phyloP scores from a whole-genome alignment of 441 rosid genomes.

The Populus hybrid region DNA sequence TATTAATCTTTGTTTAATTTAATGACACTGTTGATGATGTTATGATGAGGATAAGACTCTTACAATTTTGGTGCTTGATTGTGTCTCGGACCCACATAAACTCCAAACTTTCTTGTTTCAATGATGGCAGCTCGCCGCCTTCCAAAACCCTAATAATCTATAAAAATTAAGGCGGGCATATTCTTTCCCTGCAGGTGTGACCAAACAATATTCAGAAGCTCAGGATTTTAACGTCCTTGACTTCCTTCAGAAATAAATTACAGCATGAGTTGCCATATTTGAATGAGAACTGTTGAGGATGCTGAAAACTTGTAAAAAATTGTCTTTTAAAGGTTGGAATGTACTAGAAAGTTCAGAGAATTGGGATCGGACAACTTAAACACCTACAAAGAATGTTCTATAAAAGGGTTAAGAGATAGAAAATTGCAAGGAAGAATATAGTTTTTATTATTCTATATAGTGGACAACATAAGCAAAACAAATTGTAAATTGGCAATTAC shows the following conservation, averaged over 20 bases:
- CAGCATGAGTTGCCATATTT: constrained; percentile 7
- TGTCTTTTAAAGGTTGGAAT: too few species aligned
- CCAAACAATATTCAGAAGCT: not conserved
- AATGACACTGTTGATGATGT: constrained; percentile 11
- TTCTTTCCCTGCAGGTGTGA: not conserved
- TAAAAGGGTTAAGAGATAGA: too few species aligned
- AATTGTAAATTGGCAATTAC: too few species aligned
- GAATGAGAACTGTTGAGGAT: not conserved
- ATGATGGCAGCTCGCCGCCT: not conserved
- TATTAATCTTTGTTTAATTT: not conserved
- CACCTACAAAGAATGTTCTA: too few species aligned
- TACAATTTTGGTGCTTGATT: constrained; percentile 12
- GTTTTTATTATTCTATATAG: too few species aligned
- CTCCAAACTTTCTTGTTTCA: not conserved
- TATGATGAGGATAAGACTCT: constrained; percentile 17
- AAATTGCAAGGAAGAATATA: too few species aligned
- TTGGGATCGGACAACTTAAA: too few species aligned
- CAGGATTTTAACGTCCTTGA: not conserved
- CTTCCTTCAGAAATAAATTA: not conserved
- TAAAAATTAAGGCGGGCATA: not conserved
- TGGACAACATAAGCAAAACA: too few species aligned
- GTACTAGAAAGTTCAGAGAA: too few species aligned
- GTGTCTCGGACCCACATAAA: constrained; percentile 8
- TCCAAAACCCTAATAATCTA: constrained; percentile 2
- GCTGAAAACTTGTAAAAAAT: too few species aligned